phyloP scores from a whole-genome alignment of 2,329 filamentous ascomycete species.

The Thielaviopsis musarum region DNA sequence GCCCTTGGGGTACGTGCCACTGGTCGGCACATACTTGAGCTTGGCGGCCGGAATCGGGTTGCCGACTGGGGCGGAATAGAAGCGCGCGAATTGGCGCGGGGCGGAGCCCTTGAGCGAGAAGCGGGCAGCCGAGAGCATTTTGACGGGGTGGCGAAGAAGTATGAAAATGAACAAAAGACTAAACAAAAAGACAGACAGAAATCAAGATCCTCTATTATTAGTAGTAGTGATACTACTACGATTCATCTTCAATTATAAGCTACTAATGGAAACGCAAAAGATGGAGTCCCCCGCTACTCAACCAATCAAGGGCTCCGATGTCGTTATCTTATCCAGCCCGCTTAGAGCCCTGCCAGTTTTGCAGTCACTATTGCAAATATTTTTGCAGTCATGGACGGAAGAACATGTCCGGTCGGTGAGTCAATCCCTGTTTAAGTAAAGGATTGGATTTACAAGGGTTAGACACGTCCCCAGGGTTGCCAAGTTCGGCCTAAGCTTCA shows the following conservation, averaged over 20 bases:
- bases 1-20: constrained; percentile 76
- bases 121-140: constrained; percentile 4
- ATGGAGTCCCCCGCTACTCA: not conserved
- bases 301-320: not conserved
- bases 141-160: not conserved
- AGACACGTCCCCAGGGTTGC: no score
- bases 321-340: not conserved
- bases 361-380: not conserved
- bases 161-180: not conserved
- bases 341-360: not conserved
- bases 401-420: constrained; percentile 7
- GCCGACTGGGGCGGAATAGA: constrained; percentile 11
- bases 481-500: no score
- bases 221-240: no score
- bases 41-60: constrained; percentile 54
- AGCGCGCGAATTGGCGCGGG: constrained; percentile 6
- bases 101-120: not conserved
- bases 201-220: no score
- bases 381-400: not conserved
- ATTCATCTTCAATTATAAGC: not conserved
- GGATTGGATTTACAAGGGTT: no score
- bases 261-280: not conserved
- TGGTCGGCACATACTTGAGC: constrained; percentile 74
- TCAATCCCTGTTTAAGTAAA: not conserved
- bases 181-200: not conserved